phyloP scores from a whole-genome alignment of 108 stramenopile species.

The Nannochloropsis salina region DNA sequence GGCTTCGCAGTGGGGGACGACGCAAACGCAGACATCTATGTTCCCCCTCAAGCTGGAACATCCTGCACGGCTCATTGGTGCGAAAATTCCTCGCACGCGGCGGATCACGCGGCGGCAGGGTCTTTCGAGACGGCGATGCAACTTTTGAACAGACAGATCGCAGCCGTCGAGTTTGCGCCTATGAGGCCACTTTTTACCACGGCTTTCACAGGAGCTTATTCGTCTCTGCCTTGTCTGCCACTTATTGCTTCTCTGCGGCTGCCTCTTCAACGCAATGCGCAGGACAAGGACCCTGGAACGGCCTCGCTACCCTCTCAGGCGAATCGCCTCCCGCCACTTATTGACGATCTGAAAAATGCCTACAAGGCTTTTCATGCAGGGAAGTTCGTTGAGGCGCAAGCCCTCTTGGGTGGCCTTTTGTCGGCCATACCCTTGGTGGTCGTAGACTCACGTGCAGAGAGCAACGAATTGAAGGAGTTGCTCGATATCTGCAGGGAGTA shows the following conservation, averaged over 20 bases:
- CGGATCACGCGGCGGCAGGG: constrained; percentile 96
- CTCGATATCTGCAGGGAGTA: constrained; percentile 86
- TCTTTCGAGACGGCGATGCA: constrained; percentile 86
- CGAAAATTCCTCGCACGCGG: constrained; percentile 84
- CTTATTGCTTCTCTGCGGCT: constrained; percentile 54
- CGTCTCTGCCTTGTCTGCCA: constrained; percentile 70
- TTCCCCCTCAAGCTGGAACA: constrained; percentile 77
- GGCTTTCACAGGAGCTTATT: constrained; percentile 70
- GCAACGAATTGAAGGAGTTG: constrained; percentile 82
- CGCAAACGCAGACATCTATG: constrained; percentile 66
- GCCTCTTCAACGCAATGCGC: constrained; percentile 66
- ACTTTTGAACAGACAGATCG: constrained; percentile 93
- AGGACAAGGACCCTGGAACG: constrained; percentile 57
- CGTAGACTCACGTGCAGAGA: constrained; percentile 69
- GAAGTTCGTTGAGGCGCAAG: constrained; percentile 83
- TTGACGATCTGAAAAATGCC: constrained; percentile 71
- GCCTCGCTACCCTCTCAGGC: constrained; percentile 63
- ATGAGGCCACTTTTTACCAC: constrained; percentile 67
- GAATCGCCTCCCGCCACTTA: constrained; percentile 49
- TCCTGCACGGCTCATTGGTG: constrained; percentile 77
- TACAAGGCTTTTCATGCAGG: constrained; percentile 89
- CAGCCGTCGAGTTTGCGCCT: constrained; percentile 80
- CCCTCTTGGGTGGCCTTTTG: constrained; percentile 67
- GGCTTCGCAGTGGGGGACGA: constrained; percentile 41
- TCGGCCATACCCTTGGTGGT: constrained; percentile 77